Evolutionary conservation across 306 rosid genomes (phyloP), one percentile per base, ranked within the genome.

Genomic region (Trichosanthes cucumerina): DNA sequence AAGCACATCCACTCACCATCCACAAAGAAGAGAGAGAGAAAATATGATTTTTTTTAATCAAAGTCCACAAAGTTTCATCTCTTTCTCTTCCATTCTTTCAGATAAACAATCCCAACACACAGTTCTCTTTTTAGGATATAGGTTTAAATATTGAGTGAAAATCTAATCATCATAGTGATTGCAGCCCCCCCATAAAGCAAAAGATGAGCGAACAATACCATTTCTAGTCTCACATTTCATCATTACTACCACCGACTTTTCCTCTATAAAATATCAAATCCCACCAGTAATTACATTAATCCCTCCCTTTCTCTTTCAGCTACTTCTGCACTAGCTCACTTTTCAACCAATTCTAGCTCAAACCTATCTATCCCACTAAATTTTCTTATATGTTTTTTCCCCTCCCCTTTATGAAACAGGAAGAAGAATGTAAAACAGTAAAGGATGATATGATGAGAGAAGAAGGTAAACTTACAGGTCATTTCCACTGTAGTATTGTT

Each of bases 311-410:
- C 70, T 33, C 46, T 41, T 72, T 72, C 76, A 70, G 76, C 76
- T 21, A 44, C 76, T 70, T 70, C 54, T 70, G 56, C 76, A 70
- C 76, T 70, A 70, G 76, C 36, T 47, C 76, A 70, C 76, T 70
- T 70, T 70, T 23, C 36, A 70, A 21, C 56, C 74, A 38, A 66
- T 66, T 66, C 74, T 66, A 66, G 50, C 74, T 39, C 50, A 66
- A 66, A 38, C 74, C 74, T n/a, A 38, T 36, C 74, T n/a, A 38
- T 36, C 49, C 74, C 78, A 49, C 60, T 49, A 75, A n/a, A 13
- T 10, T 16, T 74, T 49, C 62, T 8, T 74, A 26, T 28, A 39
- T 74, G 58, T 49, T 50, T 31, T 75, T 50, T 52, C 4, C 36
- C 9, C 28, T 38, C 14, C 75, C 75, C 57, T 71, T 38, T 58